Evolutionary conservation across 2,329 filamentous ascomycete genomes (phyloP), one percentile per base, ranked within the genome.

Genomic region (Proliferodiscus dingleyae): DNA sequence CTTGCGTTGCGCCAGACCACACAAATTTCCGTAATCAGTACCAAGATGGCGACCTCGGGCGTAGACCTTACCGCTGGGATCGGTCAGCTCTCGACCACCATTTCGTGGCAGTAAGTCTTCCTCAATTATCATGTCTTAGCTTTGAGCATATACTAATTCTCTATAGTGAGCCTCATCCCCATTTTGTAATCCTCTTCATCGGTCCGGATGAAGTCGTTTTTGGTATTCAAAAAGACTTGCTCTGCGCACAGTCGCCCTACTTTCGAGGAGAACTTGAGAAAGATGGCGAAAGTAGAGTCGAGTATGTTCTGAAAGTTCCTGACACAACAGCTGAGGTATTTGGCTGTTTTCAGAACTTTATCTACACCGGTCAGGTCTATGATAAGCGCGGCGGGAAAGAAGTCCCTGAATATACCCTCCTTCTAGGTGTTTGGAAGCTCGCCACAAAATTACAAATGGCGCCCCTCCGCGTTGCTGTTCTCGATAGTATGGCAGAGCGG

Each of bases 401-500:
- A 2, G 50, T 59, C 18, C 59, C 59, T 2, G 53, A 55, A 8
- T 62, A 62, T 33, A 41, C 52, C 11, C 41, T 57, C 21, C 50
- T 62, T 3, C 48, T 62, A 44, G 52, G 50, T 11, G 46, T 61
- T 18, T 62, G 59, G 59, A 59, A 59, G 40, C 45, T 62, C 9
- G 59, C 55, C n/a, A 56, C 50, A n/a, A 36, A 52, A 16, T 46
- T 62, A 19, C 52, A 46, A 22, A 58, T 62, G 58, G 51, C 57
- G 36, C 48, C 53, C 8, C 41, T 61, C 10, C 52, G 56, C n/a
- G 30, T 55, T 32, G 56, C 57, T 21, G 56, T 60, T 1, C 71
- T 83, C 3, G 73, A 75, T 28, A 71, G 73, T 33, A 82, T 83
- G 79, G 61, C 68, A 13, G 75, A 81, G 49, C 74, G 71, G 49